phyloP scores from a whole-genome alignment of 768 basidiomycete species.

The Mycena belliarum region DNA sequence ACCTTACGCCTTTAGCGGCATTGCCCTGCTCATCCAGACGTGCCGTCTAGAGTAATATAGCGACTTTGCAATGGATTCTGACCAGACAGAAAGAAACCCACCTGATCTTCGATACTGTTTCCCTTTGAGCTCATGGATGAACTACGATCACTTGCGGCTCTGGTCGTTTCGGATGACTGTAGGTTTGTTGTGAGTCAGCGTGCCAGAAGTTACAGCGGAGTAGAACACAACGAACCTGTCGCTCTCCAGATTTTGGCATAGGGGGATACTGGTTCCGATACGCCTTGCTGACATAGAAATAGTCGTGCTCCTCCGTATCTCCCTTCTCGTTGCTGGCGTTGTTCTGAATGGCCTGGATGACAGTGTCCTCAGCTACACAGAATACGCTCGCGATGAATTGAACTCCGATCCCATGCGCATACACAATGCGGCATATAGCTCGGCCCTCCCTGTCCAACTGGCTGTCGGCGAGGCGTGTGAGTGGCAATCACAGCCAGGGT shows the following conservation, averaged over 20 bases:
- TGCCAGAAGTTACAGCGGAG: too few species aligned
- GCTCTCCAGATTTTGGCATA: neutral
- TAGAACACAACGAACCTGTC: neutral
- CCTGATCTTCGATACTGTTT: too few species aligned
- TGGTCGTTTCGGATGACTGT: neutral
- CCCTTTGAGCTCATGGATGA: too few species aligned
- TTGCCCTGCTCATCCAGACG: too few species aligned
- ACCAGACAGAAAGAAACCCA: too few species aligned
- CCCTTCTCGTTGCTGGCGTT: neutral
- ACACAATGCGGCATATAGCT: slow-evolving; percentile 12
- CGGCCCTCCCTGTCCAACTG: slow-evolving; percentile 10
- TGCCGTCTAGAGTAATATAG: too few species aligned
- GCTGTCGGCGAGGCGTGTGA: neutral
- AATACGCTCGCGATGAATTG: slow-evolving; percentile 1
- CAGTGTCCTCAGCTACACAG: slow-evolving; percentile 9
- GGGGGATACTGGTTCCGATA: slow-evolving; percentile 3
- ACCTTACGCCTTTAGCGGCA: too few species aligned
- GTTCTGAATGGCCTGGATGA: slow-evolving; percentile 8
- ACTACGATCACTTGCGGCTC: neutral
- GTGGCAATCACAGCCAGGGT: neutral
- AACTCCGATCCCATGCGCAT: neutral
- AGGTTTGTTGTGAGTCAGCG: too few species aligned
- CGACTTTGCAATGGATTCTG: too few species aligned
- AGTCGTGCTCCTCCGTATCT: slow-evolving; percentile 10
- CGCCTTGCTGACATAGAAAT: slow-evolving; percentile 10